phyloP scores from a whole-genome alignment of 2,329 filamentous ascomycete species.

The Alternaria sp. region DNA sequence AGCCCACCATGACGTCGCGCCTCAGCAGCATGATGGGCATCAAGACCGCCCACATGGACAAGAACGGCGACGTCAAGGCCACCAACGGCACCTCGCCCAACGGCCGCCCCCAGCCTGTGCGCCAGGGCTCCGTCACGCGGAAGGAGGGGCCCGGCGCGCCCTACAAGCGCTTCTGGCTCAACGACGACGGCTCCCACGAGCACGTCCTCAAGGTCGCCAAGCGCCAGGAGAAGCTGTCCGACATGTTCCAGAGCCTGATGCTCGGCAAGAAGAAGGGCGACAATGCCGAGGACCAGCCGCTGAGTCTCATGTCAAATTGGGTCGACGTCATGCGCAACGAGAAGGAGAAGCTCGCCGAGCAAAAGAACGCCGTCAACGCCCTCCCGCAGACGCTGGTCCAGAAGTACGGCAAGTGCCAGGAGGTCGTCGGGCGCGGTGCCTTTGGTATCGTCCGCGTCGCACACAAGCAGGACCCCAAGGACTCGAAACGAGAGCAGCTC shows the following conservation, averaged over 20 bases:
- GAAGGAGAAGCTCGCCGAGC: slow-evolving; percentile 74
- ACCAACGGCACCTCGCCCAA: slow-evolving; percentile 35
- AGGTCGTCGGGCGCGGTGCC: slow-evolving; percentile 92
- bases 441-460: slow-evolving; percentile 98
- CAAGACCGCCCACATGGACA: slow-evolving; percentile 34
- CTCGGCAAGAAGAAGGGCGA: slow-evolving; percentile 80
- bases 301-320: slow-evolving; percentile 95
- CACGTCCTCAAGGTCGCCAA: slow-evolving; percentile 89
- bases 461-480: slow-evolving; percentile 88
- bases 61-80: slow-evolving; percentile 36
- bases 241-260: slow-evolving; percentile 87
- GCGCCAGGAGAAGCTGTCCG: slow-evolving; percentile 91
- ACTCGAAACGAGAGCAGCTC: slow-evolving; percentile 79
- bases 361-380: slow-evolving; percentile 79
- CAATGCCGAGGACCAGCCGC: slow-evolving; percentile 72
- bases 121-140: slow-evolving; percentile 41
- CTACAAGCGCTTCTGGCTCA: slow-evolving; percentile 61
- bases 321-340: slow-evolving; percentile 91
- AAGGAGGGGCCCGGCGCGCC: slow-evolving; percentile 32
- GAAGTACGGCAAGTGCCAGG: slow-evolving; percentile 98
- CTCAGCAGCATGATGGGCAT: slow-evolving; percentile 51
- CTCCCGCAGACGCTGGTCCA: slow-evolving; percentile 82
- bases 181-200: slow-evolving; percentile 75
- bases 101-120: slow-evolving; percentile 36
- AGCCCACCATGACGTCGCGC: slow-evolving; percentile 52